Base-by-base conservation (phyloP, 805 yeast genomes). In the Wickerhamiella alocasiicola region DNA sequence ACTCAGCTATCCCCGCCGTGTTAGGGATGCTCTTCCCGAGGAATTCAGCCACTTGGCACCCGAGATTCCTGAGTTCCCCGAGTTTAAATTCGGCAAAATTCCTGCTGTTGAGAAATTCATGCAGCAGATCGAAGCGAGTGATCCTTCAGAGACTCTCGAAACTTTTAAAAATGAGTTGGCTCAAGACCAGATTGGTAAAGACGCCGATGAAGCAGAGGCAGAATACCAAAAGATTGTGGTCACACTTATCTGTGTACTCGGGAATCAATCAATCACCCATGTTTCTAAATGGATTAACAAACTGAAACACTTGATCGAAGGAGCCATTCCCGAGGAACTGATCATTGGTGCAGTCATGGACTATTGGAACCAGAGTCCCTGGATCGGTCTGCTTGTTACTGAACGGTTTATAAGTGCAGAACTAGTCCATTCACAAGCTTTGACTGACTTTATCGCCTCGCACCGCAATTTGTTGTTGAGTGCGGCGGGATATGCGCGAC, bases 251-350 rank as follows among this genome's bases (percentile, higher is more conserved):
- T 80, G 88, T 34, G 77, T 77, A 49, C 77, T 84, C 44, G 96
- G 97, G 11, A 78, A 84, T 35, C 71, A 96, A 55, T 87, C 96
- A 0, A 69, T 87, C 31, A 82, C 88, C 0, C 85, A 80, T 52
- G 76, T 78, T 28, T 72, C 71, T 45, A 72, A 71, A 31, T 73
- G 72, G 61, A 63, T 76, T 33, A 60, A 56, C 25, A 66, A 65
- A 30, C 53, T 68, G 5, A 51, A 53, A 16, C 60, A 56, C 11
- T 59, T 64, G 12, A 51, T 75, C 31, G 54, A 55, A 41, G 52
- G 41, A 19, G 29, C 27, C 16, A 39, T 42, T 6, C 47, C 47
- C 11, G 52, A 51, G 5, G 52, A 55, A 12, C 60, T 63, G 42
- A 65, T 74, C 9, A 67, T 79, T 31, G 71, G 67, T 19, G 68